phyloP scores from a whole-genome alignment of 1,139 yeast species.

The Kurtzmaniella quercitrusa region DNA sequence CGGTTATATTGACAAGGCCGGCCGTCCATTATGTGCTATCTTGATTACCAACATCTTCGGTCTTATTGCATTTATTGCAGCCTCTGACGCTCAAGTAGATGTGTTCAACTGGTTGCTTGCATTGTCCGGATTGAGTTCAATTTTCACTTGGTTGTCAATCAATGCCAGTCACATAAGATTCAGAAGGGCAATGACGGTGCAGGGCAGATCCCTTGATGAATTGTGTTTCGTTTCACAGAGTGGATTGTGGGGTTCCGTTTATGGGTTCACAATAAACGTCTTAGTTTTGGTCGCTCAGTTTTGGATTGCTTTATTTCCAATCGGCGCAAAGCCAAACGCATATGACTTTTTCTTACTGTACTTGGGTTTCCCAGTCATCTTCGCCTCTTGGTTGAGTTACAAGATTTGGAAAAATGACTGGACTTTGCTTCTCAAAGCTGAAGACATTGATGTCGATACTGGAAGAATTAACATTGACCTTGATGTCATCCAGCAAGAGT shows the following conservation, averaged over 20 bases:
- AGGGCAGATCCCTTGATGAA: slow-evolving; percentile 27
- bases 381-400: slow-evolving; percentile 35
- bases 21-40: slow-evolving; percentile 42
- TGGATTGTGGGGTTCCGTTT: slow-evolving; percentile 31
- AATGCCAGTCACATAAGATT: slow-evolving; percentile 32
- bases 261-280: slow-evolving; percentile 23
- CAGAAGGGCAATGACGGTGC: slow-evolving; percentile 27
- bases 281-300: slow-evolving; percentile 38
- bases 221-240: slow-evolving; percentile 28
- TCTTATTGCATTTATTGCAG: slow-evolving; percentile 37
- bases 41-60: slow-evolving; percentile 34
- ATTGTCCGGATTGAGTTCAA: slow-evolving; percentile 33
- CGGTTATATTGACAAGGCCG: slow-evolving; percentile 38
- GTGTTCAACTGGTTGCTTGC: slow-evolving; percentile 36
- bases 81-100: slow-evolving; percentile 26
- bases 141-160: slow-evolving; percentile 35
- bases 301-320: slow-evolving; percentile 42
- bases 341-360: slow-evolving; percentile 32
- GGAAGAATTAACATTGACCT: slow-evolving; percentile 40
- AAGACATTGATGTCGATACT: slow-evolving; percentile 38
- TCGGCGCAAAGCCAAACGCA: slow-evolving; percentile 31
- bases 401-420: slow-evolving; percentile 35
- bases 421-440: slow-evolving; percentile 27
- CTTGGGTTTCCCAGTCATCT: slow-evolving; percentile 33
- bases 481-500: slow-evolving; percentile 38